Base-by-base conservation (phyloP, 2,329 filamentous ascomycete genomes). In the Epichloe typhina region DNA sequence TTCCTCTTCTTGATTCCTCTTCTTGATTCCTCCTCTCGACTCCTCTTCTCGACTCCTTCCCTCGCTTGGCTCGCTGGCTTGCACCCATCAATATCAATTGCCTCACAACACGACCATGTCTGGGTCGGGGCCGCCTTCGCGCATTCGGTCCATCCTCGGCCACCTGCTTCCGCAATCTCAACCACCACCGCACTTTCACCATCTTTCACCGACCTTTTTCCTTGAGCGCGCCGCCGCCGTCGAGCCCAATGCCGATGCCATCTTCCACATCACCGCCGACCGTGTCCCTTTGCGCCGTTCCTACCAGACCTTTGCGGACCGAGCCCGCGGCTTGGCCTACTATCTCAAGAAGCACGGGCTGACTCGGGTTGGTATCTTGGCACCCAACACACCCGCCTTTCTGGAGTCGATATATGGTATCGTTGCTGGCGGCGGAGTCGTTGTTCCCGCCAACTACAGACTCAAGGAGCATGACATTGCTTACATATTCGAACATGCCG, bases 371-470 rank as follows among this genome's bases (percentile, higher is more conserved):
- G 93, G 93, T 6, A 83, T 98, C 46, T 73, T 98, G 11, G 83
- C 82, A 8, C 87, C 93, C 3, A 98, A 98, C 64, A 98, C 93
- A 1, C 93, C 93, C 0, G 90, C 90, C 0, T 97, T 97, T 60
- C 73, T 98, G 31, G 91, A 97, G 69, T 79, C 82, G 6, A 87
- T 95, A 54, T 98, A 88, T 62, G 93, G 86, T 2, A 84, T 96
- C 58, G 83, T 83, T 1, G 90, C 86, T 1, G 86, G 86, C 0
- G 88, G 88, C 1, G 86, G 76, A 7, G 79, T 94, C 23, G 81
- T 89, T 54, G 85, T 95, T 49, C 76, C 77, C 2, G 76, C 67
- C 31, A 81, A 81, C 60, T 77, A 77, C 59, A 64, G 74, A 54
- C 71, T 96, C 44, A 93, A 93, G 64, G 72, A 78, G 37, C 87